A percentile compares a stretch with the other conserved stretches of the same genome.
phyloP scores from a whole-genome alignment of 768 basidiomycete species.

The Boletus barrowsii region DNA sequence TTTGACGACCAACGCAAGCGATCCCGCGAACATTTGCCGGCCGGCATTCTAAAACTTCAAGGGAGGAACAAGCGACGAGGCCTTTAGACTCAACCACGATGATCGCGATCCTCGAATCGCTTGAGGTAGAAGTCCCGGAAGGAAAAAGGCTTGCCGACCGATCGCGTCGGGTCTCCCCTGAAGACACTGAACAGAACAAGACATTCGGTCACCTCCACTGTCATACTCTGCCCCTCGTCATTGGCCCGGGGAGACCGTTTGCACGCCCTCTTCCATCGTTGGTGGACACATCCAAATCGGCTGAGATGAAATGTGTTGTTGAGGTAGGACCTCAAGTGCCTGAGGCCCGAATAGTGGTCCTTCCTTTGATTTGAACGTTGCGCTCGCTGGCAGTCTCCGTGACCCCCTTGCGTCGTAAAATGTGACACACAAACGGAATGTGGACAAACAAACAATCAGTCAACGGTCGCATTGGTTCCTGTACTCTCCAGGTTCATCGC shows the following conservation, averaged over 20 bases:
- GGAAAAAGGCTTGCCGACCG: conserved; percentile 18
- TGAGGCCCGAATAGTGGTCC: background rate
- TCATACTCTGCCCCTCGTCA: background rate
- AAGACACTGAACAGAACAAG: background rate
- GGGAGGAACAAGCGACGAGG: conserved; percentile 27
- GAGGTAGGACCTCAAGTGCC: conserved; percentile 23
- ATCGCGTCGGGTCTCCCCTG: conserved; percentile 10
- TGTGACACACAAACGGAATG: background rate
- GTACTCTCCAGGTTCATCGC: background rate
- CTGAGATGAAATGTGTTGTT: background rate
- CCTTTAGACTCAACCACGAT: conserved; percentile 21
- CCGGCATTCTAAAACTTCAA: conserved; percentile 18
- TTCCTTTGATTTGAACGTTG: background rate
- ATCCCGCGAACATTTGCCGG: conserved; percentile 33
- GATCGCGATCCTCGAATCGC: conserved; percentile 31
- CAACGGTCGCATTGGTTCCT: background rate
- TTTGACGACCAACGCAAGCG: conserved; percentile 18
- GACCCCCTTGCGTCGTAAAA: background rate
- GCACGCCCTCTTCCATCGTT: background rate
- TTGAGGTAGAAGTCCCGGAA: conserved; percentile 19
- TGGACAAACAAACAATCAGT: background rate
- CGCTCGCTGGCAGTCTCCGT: background rate
- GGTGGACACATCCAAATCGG: background rate
- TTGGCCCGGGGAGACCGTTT: background rate
- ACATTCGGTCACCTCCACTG: background rate